Conservation (phyloP, 2,329 filamentous ascomycete genomes). For the Lachnum nothofagi region DNA sequence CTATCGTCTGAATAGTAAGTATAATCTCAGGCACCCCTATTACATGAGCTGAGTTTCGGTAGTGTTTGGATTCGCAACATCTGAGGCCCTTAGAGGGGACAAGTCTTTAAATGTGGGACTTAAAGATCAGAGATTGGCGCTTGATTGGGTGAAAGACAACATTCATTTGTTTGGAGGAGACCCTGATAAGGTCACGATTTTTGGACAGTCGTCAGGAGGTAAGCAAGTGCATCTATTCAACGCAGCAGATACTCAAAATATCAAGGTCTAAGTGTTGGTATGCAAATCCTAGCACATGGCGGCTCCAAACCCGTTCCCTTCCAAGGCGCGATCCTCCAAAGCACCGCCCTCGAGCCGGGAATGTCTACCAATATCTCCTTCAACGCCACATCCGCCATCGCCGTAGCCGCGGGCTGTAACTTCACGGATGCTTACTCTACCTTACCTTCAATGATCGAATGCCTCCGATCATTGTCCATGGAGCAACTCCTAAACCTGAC, state of each 20-base stretch:
- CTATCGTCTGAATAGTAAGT: conserved; percentile 39
- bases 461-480: conserved; percentile 42
- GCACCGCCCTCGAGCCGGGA: conserved; percentile 47
- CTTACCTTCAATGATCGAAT: conserved; percentile 34
- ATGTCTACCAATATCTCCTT: conserved; percentile 45
- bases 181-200: conserved; percentile 50
- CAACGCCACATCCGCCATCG: conserved; percentile 42
- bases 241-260: not conserved
- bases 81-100: conserved; percentile 39
- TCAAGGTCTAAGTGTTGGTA: conserved; percentile 38
- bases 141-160: conserved; percentile 56
- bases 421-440: conserved; percentile 38
- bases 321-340: conserved; percentile 42
- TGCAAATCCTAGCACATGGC: conserved; percentile 47
- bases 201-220: conserved; percentile 54
- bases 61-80: conserved; percentile 65
- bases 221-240: conserved; percentile 32
- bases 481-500: conserved; percentile 41
- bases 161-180: conserved; percentile 56
- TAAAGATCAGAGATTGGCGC: conserved; percentile 50
- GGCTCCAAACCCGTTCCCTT: conserved; percentile 41
- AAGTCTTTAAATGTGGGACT: conserved; percentile 35
- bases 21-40: not conserved
- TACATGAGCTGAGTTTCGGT: conserved; percentile 30
- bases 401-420: conserved; percentile 42